These are phyloP conservation scores for Kodamaea arcana DNA, from an alignment of 1,139 yeast species.

Conservation along the genomic window DNA sequence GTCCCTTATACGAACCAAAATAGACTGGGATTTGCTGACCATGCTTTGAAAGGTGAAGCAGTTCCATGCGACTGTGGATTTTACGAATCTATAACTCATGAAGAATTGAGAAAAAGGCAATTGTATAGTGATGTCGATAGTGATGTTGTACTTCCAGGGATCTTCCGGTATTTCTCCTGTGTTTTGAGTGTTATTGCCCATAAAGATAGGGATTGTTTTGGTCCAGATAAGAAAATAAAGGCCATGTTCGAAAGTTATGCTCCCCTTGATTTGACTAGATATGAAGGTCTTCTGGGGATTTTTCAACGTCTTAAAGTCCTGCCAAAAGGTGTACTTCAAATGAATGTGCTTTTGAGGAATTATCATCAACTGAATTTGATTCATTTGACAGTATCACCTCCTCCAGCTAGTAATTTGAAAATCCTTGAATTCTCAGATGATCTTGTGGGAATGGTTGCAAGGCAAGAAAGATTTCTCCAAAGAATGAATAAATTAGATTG, in stretches of 20 bases:
- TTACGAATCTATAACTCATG: constrained; percentile 10
- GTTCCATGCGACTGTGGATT: constrained; percentile 1
- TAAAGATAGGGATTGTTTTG: background rate
- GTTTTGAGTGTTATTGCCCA: constrained; percentile 4
- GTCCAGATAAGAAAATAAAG: background rate
- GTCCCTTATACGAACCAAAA: constrained; percentile 14
- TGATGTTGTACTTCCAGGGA: constrained; percentile 9
- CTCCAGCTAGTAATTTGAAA: background rate
- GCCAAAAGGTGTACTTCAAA: background rate
- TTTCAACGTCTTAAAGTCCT: too few species aligned
- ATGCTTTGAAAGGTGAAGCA: background rate
- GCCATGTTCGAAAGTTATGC: too few species aligned
- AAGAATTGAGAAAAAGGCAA: constrained; percentile 19
- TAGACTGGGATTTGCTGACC: constrained; percentile 22
- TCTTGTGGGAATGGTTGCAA: constrained; percentile 26
- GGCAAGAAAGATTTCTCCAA: constrained; percentile 29
- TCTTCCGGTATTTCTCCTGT: constrained; percentile 5
- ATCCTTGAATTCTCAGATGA: constrained; percentile 21
- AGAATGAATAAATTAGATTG: constrained; percentile 29
- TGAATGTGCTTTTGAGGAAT: background rate
- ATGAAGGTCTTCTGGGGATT: background rate
- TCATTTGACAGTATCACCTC: background rate
- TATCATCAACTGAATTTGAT: constrained; percentile 1
- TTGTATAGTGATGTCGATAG: constrained; percentile 18
- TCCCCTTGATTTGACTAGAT: too few species aligned